Evolutionary conservation across 202 grass and related monocot species (phyloP), one percentile per base, ranked within the genome.

Genomic region (Cymbopogon flexuosus): DNA sequence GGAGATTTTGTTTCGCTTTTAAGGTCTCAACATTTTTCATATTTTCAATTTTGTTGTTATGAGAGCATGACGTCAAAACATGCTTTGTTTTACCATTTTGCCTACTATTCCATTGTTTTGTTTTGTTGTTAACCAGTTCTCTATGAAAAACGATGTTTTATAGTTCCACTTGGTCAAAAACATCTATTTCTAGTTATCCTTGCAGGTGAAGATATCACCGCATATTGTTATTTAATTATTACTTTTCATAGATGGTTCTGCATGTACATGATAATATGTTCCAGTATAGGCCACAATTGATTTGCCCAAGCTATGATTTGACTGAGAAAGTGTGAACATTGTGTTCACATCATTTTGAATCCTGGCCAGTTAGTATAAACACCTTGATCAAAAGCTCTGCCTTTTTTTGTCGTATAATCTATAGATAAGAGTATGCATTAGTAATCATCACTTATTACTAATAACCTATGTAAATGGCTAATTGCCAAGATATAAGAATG

Each of bases 231-330:
- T 52, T 52, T 21, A 57, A 68, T 73, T 65, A 61, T 73, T 51
- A 19, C 70, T 29, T 66, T 68, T 70, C 40, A 69, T 64, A 72
- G 30, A 12, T 30, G 37, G 29, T 51, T 33, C 19, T 51, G 18
- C 3, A 51, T n/a, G 2, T 24, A 14, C 41, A 22, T 77, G 15
- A 77, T 63, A 31, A 4, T 43, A 27, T 77, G 10, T 67, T 83
- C 37, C 11, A 21, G 46, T 78, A 66, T 83, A 54, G 35, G 58
- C 29, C 29, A 87, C 67, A 16, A 46, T 36, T 81, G 27, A 65
- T 62, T 51, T 49, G 30, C 40, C 40, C 51, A 84, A 35, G 7
- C 8, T 83, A 88, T 67, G 22, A 49, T 70, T 87, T 68, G 23
- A 40, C 64, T 70, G 39, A 42, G 39, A 75, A 49, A 51, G 31